A percentile compares a stretch with the other conserved stretches of the same genome.
Evolutionary conservation across 306 rosid genomes (phyloP).

Genomic region (cucumber (Cucumis sativus)): Cucumber_9930_V3 NC_026658.2:17811501-17812000

Average conservation of each 20-base stretch:
- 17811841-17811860: slow-evolving; percentile 33
- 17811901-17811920: slow-evolving; percentile 51
- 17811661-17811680: slow-evolving; percentile 48
- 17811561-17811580: slow-evolving; percentile 90
- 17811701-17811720: slow-evolving; percentile 59
- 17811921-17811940: slow-evolving; percentile 31
- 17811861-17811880: slow-evolving; percentile 34
- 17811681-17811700: slow-evolving; percentile 33
- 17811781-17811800: slow-evolving; percentile 51
- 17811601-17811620: slow-evolving; percentile 58
- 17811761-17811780: slow-evolving; percentile 19
- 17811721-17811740: slow-evolving; percentile 77
- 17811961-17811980: slow-evolving; percentile 49
- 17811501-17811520: slow-evolving; percentile 35
- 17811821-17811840: slow-evolving; percentile 36
- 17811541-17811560: slow-evolving; percentile 46
- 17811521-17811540: slow-evolving; percentile 65
- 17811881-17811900: slow-evolving; percentile 40
- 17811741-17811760: slow-evolving; percentile 35
- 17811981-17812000: slow-evolving; percentile 48
- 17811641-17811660: slow-evolving; percentile 29
- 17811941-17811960: slow-evolving; percentile 55
- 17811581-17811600: slow-evolving; percentile 70
- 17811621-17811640: slow-evolving; percentile 36
- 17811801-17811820: slow-evolving; percentile 43